Base-by-base conservation (phyloP, 306 rosid species). In the Datisca glomerata region DNA sequence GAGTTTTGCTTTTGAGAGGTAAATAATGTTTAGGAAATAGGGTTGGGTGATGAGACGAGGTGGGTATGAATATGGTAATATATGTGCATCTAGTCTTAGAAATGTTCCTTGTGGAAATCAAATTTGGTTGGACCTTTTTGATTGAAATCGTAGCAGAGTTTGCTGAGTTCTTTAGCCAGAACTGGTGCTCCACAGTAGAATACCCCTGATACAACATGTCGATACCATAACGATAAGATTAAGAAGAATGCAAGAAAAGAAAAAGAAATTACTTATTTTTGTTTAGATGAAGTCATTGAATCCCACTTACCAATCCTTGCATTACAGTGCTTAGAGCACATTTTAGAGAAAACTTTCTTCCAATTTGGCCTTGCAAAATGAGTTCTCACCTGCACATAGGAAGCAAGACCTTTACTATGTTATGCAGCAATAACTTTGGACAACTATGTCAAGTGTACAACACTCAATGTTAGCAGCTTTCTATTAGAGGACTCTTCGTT, bases 341-440 rank as follows among this genome's bases (percentile, higher is more conserved):
- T 70, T 67, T 81, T 91, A 17, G 86, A 61, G 79, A 91, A 67
- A 61, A 91, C 98, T 66, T 85, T 91, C 85, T 91, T 91, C 98
- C 98, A 91, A 44, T 91, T 91, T 35, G 98, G 98, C 85, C 96
- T 78, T 11, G 98, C 98, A 62, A 91, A 91, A 75, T 91, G 98
- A 32, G 98, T 91, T 29, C 98, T 68, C 45, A 91, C 98, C 98
- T 91, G 69, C 15, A 18, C 39, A 27, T 15, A 51, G 29, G 36
- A 35, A 52, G 35, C 13, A 24, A 23, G 37, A 40, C n/a, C 9
- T 31, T 31, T 31, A 31, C 36, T 28, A 28, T 1, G n/a, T 0
- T 11, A 31, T 12, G 9, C n/a, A 31, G 6, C 6, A 8, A 31
- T 8, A 31, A 31, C 3, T 12, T 11, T 1, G 13, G 13, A 10